Evolutionary conservation across 495 filamentous ascomycete genomes (phyloP).

Genomic region (Annulohypoxylon stygium): DNA sequence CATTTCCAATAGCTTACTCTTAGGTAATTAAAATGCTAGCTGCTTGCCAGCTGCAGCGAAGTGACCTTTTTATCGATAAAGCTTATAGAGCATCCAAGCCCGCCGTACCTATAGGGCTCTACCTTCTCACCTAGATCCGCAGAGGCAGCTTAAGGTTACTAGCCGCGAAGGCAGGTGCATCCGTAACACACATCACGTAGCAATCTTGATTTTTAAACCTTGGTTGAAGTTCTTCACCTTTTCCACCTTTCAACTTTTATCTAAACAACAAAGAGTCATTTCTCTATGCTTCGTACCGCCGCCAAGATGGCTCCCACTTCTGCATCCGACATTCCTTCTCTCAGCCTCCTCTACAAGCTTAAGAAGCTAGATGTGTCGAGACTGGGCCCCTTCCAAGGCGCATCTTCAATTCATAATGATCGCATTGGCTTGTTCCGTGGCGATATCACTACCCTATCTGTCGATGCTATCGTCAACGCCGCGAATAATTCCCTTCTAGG

Average conservation of each 20-base stretch:
- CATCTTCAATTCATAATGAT: slow-evolving; percentile 70
- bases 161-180: no score
- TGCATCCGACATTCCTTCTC: slow-evolving; percentile 71
- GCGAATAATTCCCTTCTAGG: slow-evolving; percentile 84
- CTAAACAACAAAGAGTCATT: neutral
- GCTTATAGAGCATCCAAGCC: no score
- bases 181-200: no score
- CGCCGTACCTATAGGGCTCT: no score
- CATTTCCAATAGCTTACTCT: no score
- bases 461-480: slow-evolving; percentile 93
- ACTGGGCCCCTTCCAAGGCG: slow-evolving; percentile 25
- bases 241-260: neutral
- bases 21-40: no score
- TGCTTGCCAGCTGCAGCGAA: no score
- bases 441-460: slow-evolving; percentile 85
- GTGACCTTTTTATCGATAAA: no score
- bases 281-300: slow-evolving; percentile 29
- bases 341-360: slow-evolving; percentile 72
- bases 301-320: slow-evolving; percentile 49
- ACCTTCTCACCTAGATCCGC: no score
- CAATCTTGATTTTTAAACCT: no score
- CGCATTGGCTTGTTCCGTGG: slow-evolving; percentile 76
- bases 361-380: slow-evolving; percentile 52
- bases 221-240: neutral
- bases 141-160: no score